Evolutionary conservation across 176 grass and related monocot genomes (phyloP), one percentile per base, ranked within the genome.

Genomic region (Bonia amplexicaulis): DNA sequence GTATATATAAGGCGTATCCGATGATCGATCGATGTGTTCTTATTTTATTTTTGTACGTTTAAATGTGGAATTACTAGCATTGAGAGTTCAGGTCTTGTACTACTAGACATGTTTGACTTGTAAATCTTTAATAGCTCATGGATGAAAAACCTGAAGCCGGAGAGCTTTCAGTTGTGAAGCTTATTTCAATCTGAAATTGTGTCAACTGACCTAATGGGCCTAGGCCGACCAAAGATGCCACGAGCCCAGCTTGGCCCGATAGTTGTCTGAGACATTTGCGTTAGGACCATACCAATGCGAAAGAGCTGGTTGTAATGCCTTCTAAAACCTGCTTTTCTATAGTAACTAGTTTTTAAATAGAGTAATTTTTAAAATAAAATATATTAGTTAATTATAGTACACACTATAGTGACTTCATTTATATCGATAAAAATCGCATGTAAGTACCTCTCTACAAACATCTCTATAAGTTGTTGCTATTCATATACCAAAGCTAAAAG

Each of bases 31-130:
- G 22, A 49, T 44, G 79, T 42, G 46, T 42, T 77, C 8, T 49
- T 37, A 48, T 75, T 68, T 76, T 55, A 51, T 7, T 72, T 73
- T 58, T 41, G 66, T 67, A 69, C 29, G 15, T 86, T 78, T 82
- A 90, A 81, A 66, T 81, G 33, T 86, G 6, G 17, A 60, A 84
- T 69, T 62, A 71, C 45, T 86, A 91, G 85, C 12, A 10, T 26
- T 80, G 68, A 49, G 27, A 40, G 20, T 72, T 90, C 53, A 66
- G 40, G 61, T 74, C 53, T 44, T 49, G 26, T 35, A 44, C 59
- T 33, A 22, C 1, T 79, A 74, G 37, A 71, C 67, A 72, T 67
- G 47, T 72, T 72, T 90, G 49, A 66, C 20, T 6, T 69, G 86
- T 82, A 77, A 77, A 69, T 75, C 45, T 55, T 20, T 71, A 53